Base-by-base conservation (phyloP, 805 yeast genomes). In the Wickerhamiella azyma region DNA sequence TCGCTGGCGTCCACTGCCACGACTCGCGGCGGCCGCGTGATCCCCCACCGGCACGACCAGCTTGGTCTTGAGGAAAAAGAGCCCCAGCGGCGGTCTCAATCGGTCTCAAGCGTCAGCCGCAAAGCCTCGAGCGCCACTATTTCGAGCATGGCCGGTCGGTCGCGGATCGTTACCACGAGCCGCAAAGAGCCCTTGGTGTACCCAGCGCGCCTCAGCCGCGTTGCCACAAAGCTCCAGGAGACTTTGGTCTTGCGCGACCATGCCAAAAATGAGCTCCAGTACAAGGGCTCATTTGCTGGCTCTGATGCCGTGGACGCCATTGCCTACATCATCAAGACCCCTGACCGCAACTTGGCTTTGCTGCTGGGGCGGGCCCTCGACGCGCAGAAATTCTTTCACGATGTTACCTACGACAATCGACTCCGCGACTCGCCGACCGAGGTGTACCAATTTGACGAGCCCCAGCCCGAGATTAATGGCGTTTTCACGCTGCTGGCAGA, bases 201-300 rank as follows among this genome's bases (percentile, higher is more conserved):
- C 60, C 96, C 97, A 1, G 97, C 98, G 0, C 55, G 85, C 57
- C 66, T 92, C 16, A 85, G 96, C 4, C 71, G 77, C 42, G 97
- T 92, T 14, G 94, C 96, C 0, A 73, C 71, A 18, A 72, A 76
- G 19, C 85, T 89, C 62, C 75, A 77, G 52, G 84, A 80, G 49
- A 67, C 77, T 18, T 72, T 86, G 26, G 75, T 75, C 18, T 60
- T 83, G 11, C 82, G 86, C 2, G 85, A 85, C 49, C 77, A 84
- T 52, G 81, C 81, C 59, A 92, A 89, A 59, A 89, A 88, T 65
- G 96, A 95, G 14, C 71, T 88, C 54, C 81, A 85, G 51, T 89
- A 86, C 63, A 81, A 94, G 59, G 94, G 88, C 59, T 80, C 96
- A 0, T 92, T 92, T 58, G 81, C 95, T 0, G 98, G 98, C 29